Evolutionary conservation across 2,329 filamentous ascomycete genomes (phyloP).

Genomic region (Fusarium poae): DNA sequence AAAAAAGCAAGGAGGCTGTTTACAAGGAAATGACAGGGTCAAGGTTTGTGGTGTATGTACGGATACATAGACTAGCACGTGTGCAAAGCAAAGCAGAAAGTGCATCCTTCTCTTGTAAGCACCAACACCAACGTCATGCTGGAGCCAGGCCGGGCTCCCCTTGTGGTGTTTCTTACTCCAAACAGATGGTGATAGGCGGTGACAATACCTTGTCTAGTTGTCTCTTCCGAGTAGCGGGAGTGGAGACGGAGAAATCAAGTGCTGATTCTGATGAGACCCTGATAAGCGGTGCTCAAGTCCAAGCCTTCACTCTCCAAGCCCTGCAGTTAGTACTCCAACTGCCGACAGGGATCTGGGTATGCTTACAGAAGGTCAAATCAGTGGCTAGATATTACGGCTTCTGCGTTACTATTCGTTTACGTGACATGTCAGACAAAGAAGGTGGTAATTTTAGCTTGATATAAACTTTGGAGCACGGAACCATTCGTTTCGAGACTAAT

Average conservation of each 20-base stretch:
- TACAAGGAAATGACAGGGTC: constrained; percentile 6
- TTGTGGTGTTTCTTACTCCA: constrained; percentile 7
- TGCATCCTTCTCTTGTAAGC: constrained; percentile 13
- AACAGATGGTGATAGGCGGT: constrained; percentile 35
- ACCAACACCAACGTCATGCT: constrained; percentile 13
- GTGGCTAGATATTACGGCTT: neutral
- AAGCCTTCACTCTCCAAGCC: neutral
- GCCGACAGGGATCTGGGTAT: constrained; percentile 35
- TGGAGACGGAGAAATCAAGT: constrained; percentile 32
- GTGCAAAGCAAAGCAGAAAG: neutral
- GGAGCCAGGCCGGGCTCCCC: constrained; percentile 9
- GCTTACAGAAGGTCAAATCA: neutral
- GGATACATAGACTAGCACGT: too few relatives aligned
- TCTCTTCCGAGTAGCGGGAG: constrained; percentile 18
- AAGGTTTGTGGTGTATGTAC: neutral
- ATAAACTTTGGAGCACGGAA: constrained; percentile 21
- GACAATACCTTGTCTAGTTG: constrained; percentile 31
- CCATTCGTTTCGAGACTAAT: neutral
- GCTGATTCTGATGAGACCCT: constrained; percentile 14
- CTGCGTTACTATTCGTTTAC: constrained; percentile 26
- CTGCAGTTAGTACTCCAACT: constrained; percentile 26
- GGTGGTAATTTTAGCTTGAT: constrained; percentile 24
- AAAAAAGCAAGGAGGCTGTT: neutral
- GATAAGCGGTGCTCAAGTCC: constrained; percentile 26
- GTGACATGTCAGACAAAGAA: constrained; percentile 28